Conservation (phyloP, 2,329 filamentous ascomycete genomes). For the Cladosporium velox region DNA sequence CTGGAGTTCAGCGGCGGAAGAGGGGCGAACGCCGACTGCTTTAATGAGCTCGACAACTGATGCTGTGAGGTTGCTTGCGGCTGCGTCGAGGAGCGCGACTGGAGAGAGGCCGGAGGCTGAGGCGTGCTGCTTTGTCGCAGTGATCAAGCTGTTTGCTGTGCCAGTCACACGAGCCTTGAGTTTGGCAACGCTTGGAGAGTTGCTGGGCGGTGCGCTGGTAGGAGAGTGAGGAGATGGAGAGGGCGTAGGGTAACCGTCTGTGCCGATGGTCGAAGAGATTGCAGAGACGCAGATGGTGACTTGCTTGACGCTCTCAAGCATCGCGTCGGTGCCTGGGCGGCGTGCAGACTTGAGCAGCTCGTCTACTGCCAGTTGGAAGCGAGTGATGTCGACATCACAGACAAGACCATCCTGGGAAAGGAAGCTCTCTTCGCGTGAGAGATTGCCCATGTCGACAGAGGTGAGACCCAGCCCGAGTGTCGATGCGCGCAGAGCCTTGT, state of each 20-base stretch:
- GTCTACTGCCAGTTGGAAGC: constrained; percentile 92
- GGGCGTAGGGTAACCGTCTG: constrained; percentile 36
- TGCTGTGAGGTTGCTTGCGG: constrained; percentile 84
- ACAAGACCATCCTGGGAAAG: constrained; percentile 70
- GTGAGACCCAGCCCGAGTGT: constrained; percentile 71
- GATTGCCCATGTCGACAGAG: constrained; percentile 63
- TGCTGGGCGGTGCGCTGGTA: constrained; percentile 22
- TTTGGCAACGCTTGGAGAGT: constrained; percentile 45
- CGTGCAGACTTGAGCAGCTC: constrained; percentile 80
- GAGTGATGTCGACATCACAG: constrained; percentile 89
- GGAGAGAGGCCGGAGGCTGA: constrained; percentile 81
- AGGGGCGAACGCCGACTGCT: constrained; percentile 72
- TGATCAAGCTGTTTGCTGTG: constrained; percentile 94
- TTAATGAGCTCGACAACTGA: constrained; percentile 84
- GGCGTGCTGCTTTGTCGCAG: constrained; percentile 88
- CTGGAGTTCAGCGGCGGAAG: constrained; percentile 28
- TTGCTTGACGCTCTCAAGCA: constrained; percentile 82
- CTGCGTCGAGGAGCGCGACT: constrained; percentile 89
- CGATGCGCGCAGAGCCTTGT: constrained; percentile 76
- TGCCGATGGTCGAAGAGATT: constrained; percentile 77
- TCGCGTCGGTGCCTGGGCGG: constrained; percentile 68
- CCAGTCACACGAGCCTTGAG: constrained; percentile 83
- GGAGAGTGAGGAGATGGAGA: constrained; percentile 33
- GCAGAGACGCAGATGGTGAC: constrained; percentile 80
- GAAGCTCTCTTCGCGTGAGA: constrained; percentile 59